Evolutionary conservation across 768 basidiomycete species (phyloP).

Genomic region (Boletus coccyginus): DNA sequence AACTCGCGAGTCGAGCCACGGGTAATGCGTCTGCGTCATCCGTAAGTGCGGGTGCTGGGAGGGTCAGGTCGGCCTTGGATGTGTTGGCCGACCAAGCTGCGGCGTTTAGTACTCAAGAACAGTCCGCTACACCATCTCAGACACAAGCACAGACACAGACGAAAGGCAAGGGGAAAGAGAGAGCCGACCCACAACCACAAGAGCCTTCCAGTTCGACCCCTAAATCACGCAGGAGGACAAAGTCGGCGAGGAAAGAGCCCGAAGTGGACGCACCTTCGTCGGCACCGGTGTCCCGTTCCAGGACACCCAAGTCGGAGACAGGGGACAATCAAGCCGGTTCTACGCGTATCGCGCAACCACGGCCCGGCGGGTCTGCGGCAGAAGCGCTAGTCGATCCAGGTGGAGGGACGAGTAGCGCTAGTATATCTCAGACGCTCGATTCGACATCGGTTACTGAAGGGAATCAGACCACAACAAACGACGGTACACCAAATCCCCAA

Average conservation of each 20-base stretch:
- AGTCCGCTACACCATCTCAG: conserved; percentile 2
- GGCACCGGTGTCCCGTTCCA: conserved; percentile 8
- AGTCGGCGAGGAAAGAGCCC: conserved; percentile 3
- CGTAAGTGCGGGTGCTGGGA: conserved; percentile 7
- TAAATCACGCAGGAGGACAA: conserved; percentile 10
- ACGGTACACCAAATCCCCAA: not conserved
- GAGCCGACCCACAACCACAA: not conserved
- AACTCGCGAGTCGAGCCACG: not conserved
- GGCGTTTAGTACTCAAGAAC: conserved; percentile 42
- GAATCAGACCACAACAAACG: not conserved
- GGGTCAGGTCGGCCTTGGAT: conserved; percentile 57
- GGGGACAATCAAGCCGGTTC: not conserved
- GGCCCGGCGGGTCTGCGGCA: not conserved
- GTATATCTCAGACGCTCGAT: conserved; percentile 6
- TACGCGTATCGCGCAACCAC: not conserved
- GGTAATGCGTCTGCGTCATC: not conserved
- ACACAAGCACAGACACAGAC: not conserved
- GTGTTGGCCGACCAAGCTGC: conserved; percentile 75
- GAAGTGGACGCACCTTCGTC: conserved; percentile 6
- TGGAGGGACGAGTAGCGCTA: conserved; percentile 6
- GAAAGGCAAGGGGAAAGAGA: conserved; percentile 25
- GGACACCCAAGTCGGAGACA: conserved; percentile 16
- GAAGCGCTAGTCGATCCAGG: conserved; percentile 22
- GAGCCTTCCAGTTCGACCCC: conserved; percentile 1
- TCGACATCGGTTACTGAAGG: not conserved